Evolutionary conservation across 345 rosid genomes (phyloP).

Genomic region (Eucalyptus curtisii): DNA sequence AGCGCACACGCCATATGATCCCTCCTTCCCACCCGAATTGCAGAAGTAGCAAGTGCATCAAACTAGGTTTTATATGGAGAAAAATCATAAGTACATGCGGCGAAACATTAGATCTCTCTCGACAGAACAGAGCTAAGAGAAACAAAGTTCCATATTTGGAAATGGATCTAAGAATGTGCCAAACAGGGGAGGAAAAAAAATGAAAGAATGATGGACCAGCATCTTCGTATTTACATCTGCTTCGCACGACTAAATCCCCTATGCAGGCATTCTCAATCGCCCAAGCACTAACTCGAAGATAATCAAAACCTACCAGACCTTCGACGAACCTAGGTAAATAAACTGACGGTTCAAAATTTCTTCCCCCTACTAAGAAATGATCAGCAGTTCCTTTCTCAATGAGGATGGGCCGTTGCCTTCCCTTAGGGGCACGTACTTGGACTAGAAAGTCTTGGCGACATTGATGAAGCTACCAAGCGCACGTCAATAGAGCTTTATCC

Average conservation of each 20-base stretch:
- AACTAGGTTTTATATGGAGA: not conserved
- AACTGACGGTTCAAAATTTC: not conserved
- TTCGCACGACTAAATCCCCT: not conserved
- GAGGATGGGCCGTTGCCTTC: not conserved
- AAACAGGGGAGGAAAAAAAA: not conserved
- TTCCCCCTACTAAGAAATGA: not conserved
- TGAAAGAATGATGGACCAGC: not conserved
- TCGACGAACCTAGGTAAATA: not conserved
- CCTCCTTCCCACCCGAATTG: not conserved
- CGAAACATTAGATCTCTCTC: not conserved
- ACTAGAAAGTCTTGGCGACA: not conserved
- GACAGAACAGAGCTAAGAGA: not conserved
- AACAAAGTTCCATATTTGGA: not conserved
- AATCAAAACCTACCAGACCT: not conserved
- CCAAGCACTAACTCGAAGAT: not conserved
- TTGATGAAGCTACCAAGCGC: not conserved
- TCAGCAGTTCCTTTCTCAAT: not conserved
- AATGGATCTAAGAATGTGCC: not conserved
- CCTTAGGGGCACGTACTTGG: not conserved
- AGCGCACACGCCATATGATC: not conserved
- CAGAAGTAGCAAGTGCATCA: not conserved
- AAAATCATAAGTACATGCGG: not conserved
- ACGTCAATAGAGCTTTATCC: constrained; percentile 27
- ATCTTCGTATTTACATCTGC: not conserved
- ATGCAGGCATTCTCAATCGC: not conserved